Conservation (phyloP, 345 rosid genomes). For the Lumnitzera racemosa region DNA sequence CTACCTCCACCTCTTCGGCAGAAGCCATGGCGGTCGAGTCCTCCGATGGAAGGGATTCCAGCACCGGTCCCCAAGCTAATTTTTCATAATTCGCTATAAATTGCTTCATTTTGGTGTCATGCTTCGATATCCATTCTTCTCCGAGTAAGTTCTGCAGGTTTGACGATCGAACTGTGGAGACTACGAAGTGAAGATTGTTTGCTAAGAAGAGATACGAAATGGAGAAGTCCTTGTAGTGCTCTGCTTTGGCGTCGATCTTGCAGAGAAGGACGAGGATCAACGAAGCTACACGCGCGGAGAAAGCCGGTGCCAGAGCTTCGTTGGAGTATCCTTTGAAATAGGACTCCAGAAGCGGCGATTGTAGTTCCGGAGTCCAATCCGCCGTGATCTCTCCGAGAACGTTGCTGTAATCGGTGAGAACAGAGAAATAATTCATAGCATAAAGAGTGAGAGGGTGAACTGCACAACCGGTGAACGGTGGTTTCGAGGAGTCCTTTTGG, state of each 20-base stretch:
- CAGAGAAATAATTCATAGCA: constrained; percentile 42
- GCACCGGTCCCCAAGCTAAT: constrained; percentile 44
- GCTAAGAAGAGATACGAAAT: constrained; percentile 57
- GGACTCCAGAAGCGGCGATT: constrained; percentile 29
- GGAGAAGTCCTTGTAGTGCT: constrained; percentile 45
- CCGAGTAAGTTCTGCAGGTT: constrained; percentile 43
- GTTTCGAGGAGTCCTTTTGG: constrained; percentile 46
- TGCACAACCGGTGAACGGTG: constrained; percentile 34
- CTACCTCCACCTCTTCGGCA: constrained; percentile 26
- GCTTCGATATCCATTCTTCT: constrained; percentile 47
- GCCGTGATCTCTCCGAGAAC: constrained; percentile 30
- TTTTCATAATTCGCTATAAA: constrained; percentile 45
- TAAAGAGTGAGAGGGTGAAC: constrained; percentile 42
- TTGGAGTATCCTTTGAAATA: constrained; percentile 24
- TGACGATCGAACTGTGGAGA: constrained; percentile 38
- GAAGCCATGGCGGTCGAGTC: constrained; percentile 24
- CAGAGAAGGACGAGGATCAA: constrained; percentile 52
- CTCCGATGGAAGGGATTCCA: constrained; percentile 33
- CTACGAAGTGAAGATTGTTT: constrained; percentile 57
- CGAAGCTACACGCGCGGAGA: constrained; percentile 48
- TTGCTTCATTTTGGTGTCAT: constrained; percentile 41
- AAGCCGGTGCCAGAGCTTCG: constrained; percentile 21
- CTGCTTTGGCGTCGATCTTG: constrained; percentile 56
- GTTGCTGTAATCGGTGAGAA: constrained; percentile 47
- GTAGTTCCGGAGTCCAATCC: constrained; percentile 30